Evolutionary conservation across 495 filamentous ascomycete species (phyloP).

Genomic region (Neurospora sp.): DNA sequence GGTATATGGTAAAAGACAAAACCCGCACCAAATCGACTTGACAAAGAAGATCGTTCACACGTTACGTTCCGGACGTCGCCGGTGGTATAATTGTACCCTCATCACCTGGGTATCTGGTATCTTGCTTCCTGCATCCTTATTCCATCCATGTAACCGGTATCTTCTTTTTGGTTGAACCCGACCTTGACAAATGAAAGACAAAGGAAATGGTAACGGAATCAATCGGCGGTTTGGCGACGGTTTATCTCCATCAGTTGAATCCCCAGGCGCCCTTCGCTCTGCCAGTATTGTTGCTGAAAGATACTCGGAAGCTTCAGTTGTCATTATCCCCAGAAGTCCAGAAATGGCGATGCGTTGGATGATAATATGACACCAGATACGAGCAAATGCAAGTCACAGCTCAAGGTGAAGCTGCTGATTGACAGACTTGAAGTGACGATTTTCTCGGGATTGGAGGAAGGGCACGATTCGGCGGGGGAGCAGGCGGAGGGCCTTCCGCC

Average conservation of each 20-base stretch:
- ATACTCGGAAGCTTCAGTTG: background rate
- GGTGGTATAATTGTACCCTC: background rate
- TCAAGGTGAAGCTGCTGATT: background rate
- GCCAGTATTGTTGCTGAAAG: background rate
- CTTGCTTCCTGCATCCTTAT: background rate
- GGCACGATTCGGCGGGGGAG: slow-evolving; percentile 53
- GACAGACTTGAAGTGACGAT: background rate
- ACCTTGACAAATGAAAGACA: background rate
- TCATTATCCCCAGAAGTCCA: background rate
- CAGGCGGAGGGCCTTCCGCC: slow-evolving; percentile 47
- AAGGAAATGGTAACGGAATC: background rate
- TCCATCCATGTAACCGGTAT: background rate
- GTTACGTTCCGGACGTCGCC: background rate
- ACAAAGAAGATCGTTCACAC: background rate
- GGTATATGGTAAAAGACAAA: background rate
- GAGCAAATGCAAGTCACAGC: background rate
- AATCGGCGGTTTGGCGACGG: background rate
- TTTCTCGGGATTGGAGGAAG: slow-evolving; percentile 48
- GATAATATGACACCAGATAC: background rate
- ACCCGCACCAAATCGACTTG: background rate
- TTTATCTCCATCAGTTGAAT: background rate
- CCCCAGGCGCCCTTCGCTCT: background rate
- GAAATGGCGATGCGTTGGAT: background rate
- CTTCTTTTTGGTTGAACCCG: background rate
- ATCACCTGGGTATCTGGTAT: background rate